A percentile compares a stretch with the other conserved stretches of the same genome.
Conservation (phyloP, 2,329 filamentous ascomycete genomes). For the Iodosphaeria phyllophila region DNA sequence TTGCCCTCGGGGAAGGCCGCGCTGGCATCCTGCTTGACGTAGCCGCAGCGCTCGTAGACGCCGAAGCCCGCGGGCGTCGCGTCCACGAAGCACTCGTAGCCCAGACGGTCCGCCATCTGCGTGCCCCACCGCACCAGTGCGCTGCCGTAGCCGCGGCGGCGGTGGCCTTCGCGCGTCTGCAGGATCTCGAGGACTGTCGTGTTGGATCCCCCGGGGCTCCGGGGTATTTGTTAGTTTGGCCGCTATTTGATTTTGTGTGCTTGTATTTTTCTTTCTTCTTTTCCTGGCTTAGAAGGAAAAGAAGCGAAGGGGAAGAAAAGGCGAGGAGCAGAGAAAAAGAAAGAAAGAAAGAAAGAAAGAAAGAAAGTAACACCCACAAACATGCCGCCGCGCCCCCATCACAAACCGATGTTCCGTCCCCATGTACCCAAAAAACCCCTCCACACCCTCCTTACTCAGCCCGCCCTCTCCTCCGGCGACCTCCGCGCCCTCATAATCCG, state of each 20-base stretch:
- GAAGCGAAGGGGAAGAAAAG: no score
- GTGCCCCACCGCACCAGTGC: constrained; percentile 5
- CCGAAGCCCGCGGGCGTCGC: constrained; percentile 3
- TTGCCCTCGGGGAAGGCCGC: no score
- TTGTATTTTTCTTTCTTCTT: neutral
- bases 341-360: neutral
- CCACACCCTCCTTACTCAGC: constrained; percentile 2
- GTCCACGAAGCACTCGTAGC: constrained; percentile 4
- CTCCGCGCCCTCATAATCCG: constrained; percentile 2
- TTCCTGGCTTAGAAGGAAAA: neutral
- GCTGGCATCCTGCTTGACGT: constrained; percentile 3
- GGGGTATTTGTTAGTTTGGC: neutral
- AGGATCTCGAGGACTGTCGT: constrained; percentile 4
- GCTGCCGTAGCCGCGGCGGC: constrained; percentile 4
- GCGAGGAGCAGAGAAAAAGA: neutral
- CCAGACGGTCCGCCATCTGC: constrained; percentile 4
- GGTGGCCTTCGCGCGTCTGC: constrained; percentile 3
- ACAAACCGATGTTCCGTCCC: constrained; percentile 3
- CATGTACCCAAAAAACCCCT: constrained; percentile 3
- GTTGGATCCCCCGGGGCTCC: neutral
- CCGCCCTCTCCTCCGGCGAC: constrained; percentile 1
- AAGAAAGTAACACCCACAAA: constrained; percentile 2
- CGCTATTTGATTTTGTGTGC: neutral
- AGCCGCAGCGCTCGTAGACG: constrained; percentile 5
- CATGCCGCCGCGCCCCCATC: constrained; percentile 2